These are phyloP conservation scores for Turnera subulata DNA, from an alignment of 345 rosid genomes.

Conservation along the genomic window DNA sequence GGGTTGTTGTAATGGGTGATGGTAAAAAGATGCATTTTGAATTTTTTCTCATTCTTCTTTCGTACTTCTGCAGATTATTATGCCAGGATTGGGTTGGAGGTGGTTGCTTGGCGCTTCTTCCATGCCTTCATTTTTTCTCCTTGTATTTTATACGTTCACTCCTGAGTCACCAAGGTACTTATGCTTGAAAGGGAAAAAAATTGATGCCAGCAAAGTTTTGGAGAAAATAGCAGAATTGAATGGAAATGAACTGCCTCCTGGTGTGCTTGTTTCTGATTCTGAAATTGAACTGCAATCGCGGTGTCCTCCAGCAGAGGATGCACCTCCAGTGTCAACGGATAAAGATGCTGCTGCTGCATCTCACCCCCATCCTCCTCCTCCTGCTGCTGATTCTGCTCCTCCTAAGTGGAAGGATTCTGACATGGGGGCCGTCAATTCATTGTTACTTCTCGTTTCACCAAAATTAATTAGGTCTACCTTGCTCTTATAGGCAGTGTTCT, in stretches of 20 bases:
- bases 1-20: too few species aligned
- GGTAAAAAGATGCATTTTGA: neutral
- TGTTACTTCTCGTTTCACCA: constrained; percentile 64
- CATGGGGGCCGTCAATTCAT: constrained; percentile 34
- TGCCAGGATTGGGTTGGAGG: constrained; percentile 89
- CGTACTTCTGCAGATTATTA: constrained; percentile 49
- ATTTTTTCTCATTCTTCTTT: neutral
- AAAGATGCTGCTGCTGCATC: constrained; percentile 3
- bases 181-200: constrained; percentile 60
- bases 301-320: constrained; percentile 33
- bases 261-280: constrained; percentile 57
- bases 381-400: constrained; percentile 5
- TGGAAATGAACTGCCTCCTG: constrained; percentile 52
- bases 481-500: constrained; percentile 80
- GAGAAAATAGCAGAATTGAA: constrained; percentile 61
- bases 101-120: constrained; percentile 85
- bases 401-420: constrained; percentile 35
- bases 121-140: constrained; percentile 70
- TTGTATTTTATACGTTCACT: constrained; percentile 57
- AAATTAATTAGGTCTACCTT: constrained; percentile 56
- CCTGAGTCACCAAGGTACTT: constrained; percentile 91
- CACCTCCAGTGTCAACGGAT: constrained; percentile 32
- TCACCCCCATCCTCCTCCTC: neutral
- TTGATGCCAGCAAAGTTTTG: constrained; percentile 57
- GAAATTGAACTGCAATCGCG: constrained; percentile 41